phyloP scores from a whole-genome alignment of 768 basidiomycete genomes.

The Lactarius pseudohatsudake region DNA sequence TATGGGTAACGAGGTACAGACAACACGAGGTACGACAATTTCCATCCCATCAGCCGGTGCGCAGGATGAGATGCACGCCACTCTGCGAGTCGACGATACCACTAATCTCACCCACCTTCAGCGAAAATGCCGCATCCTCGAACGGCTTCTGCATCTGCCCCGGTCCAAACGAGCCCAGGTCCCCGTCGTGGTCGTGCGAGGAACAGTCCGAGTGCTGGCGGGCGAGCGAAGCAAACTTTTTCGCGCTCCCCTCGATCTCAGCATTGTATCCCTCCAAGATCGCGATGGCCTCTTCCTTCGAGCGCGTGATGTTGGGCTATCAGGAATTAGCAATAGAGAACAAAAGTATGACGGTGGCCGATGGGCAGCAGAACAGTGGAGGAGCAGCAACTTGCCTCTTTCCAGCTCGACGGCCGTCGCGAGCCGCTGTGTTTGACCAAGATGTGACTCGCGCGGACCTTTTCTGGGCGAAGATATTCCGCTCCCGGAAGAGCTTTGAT shows the following conservation, averaged over 20 bases:
- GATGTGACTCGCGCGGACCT: constrained; percentile 93
- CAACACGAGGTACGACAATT: background rate
- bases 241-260: constrained; percentile 51
- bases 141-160: constrained; percentile 98
- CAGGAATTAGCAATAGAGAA: background rate
- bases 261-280: constrained; percentile 65
- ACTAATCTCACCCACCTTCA: constrained; percentile 75
- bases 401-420: constrained; percentile 79
- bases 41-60: constrained; percentile 59
- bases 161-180: constrained; percentile 81
- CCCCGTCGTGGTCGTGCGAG: constrained; percentile 77
- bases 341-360: background rate
- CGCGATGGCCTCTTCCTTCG: constrained; percentile 86
- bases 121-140: constrained; percentile 79
- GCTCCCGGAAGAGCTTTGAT: constrained; percentile 67
- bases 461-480: constrained; percentile 48
- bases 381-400: constrained; percentile 54
- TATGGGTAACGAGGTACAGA: background rate
- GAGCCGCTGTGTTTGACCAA: constrained; percentile 88
- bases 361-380: background rate
- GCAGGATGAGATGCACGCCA: constrained; percentile 90
- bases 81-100: constrained; percentile 86
- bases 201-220: constrained; percentile 82
- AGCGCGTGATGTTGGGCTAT: constrained; percentile 75
- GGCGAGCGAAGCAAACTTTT: constrained; percentile 79